phyloP scores from a whole-genome alignment of 2,329 filamentous ascomycete genomes.

The Lasiodiplodia sp. region DNA sequence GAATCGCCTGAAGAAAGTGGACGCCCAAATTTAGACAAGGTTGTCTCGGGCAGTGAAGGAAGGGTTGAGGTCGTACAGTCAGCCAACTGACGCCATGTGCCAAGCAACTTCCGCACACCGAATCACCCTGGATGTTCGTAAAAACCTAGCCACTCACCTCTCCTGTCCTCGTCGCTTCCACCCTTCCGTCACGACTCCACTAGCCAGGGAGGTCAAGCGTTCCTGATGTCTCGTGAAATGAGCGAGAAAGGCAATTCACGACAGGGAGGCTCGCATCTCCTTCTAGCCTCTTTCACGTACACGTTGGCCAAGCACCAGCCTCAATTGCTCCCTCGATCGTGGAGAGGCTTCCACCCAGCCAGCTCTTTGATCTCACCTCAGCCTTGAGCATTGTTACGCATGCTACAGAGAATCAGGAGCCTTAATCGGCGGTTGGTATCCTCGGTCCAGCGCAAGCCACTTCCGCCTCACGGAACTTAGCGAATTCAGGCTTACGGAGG shows the following conservation, averaged over 20 bases:
- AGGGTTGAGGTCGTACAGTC: slow-evolving; percentile 15
- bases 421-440: not conserved
- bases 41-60: slow-evolving; percentile 11
- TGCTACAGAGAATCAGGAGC: not conserved
- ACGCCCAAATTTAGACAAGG: not conserved
- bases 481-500: not conserved
- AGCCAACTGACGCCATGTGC: slow-evolving; percentile 19
- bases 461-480: slow-evolving; percentile 1
- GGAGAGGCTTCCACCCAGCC: not conserved
- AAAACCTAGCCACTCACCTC: slow-evolving; percentile 15
- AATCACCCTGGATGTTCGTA: slow-evolving; percentile 16
- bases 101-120: slow-evolving; percentile 16
- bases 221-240: slow-evolving; percentile 29
- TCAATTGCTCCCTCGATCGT: not conserved
- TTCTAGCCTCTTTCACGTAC: not conserved
- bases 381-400: not conserved
- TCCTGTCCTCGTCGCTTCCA: not conserved
- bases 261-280: not conserved
- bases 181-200: slow-evolving; percentile 10
- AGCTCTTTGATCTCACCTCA: not conserved
- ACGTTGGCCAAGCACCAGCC: not conserved
- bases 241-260: slow-evolving; percentile 3
- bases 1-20: slow-evolving; percentile 18
- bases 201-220: slow-evolving; percentile 25
- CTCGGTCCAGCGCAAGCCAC: not conserved